Conservation (phyloP, 129 eudicot genomes). For the Daucus carota region DNA sequence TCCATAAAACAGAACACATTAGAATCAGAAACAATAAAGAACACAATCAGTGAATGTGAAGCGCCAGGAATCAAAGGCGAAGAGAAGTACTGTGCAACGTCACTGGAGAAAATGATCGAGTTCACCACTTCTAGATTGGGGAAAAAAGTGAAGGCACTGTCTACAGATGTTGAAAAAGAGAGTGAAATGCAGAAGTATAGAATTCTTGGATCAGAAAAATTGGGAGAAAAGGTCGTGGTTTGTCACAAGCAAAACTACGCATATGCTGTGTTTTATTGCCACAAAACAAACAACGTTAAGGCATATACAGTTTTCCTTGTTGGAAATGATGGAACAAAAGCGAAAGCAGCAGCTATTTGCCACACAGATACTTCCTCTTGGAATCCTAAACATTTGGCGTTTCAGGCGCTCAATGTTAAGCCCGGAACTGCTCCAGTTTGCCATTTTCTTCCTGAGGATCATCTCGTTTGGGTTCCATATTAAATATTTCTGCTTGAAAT, state of each 20-base stretch:
- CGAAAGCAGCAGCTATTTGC: slow-evolving; percentile 53
- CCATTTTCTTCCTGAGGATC: slow-evolving; percentile 35
- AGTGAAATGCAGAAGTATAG: slow-evolving; percentile 28
- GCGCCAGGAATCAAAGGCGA: slow-evolving; percentile 32
- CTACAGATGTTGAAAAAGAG: slow-evolving; percentile 36
- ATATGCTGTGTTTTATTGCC: too few relatives aligned
- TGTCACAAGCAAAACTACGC: slow-evolving; percentile 56
- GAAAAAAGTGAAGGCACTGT: slow-evolving; percentile 35
- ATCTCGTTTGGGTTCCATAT: slow-evolving; percentile 21
- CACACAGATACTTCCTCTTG: slow-evolving; percentile 61
- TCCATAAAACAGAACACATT: slow-evolving; percentile 26
- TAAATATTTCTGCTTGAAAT: not conserved
- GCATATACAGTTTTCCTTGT: too few relatives aligned
- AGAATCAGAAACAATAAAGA: slow-evolving; percentile 27
- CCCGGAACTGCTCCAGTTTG: slow-evolving; percentile 63
- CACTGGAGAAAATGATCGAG: slow-evolving; percentile 48
- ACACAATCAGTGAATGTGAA: slow-evolving; percentile 36
- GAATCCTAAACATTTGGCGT: slow-evolving; percentile 19
- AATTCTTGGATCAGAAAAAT: slow-evolving; percentile 24
- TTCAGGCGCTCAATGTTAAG: slow-evolving; percentile 7
- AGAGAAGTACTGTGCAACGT: slow-evolving; percentile 42
- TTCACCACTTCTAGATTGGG: slow-evolving; percentile 42
- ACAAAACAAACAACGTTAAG: too few relatives aligned
- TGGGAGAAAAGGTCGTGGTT: slow-evolving; percentile 27
- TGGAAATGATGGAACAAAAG: slow-evolving; percentile 18